Evolutionary conservation across 2,329 filamentous ascomycete genomes (phyloP), one percentile per base, ranked within the genome.

Genomic region (Penicillium sp.): DNA sequence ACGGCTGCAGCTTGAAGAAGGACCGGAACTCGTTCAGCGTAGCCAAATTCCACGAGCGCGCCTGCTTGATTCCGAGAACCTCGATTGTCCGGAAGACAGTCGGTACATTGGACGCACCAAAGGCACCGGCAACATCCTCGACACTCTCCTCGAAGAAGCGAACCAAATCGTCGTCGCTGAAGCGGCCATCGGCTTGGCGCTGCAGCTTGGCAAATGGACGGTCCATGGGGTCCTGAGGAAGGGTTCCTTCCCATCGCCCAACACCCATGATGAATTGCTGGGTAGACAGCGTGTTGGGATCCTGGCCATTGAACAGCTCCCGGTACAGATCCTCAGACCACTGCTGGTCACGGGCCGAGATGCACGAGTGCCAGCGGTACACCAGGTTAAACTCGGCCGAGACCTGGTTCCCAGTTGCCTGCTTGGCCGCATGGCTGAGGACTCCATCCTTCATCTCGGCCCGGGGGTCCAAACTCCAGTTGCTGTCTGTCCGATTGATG

Each of bases 321-420:
- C 69, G 63, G 59, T 80, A 79, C 54, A 77, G 70, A 11, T 76
- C 69, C 39, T 83, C 74, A 13, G 79, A 80, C 81, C 81, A 86
- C 36, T 73, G 70, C 58, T 84, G 80, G 52, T 85, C 83, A 24
- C 75, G 74, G 52, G 76, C 70, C 3, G 78, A 82, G 43, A 84
- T 77, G 37, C 76, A 77, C 1, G 77, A 79, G 63, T 86, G 82
- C 74, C 81, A 86, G 26, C 82, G 73, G 59, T 86, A 86, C 1
- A 85, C 71, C 27, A 85, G 69, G 50, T 85, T 85, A 67, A 86
- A 86, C 62, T 86, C 82, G 3, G 80, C 82, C 37, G 78, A 82
- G 39, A 85, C 81, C 55, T 85, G 81, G 57, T 86, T 86, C 9
- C 83, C 82, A 3, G 80, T 73, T 1, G 80, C 83, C 39, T 79